Conservation (phyloP, 176 grass and related monocot genomes). For the Bromus sterilis region DNA sequence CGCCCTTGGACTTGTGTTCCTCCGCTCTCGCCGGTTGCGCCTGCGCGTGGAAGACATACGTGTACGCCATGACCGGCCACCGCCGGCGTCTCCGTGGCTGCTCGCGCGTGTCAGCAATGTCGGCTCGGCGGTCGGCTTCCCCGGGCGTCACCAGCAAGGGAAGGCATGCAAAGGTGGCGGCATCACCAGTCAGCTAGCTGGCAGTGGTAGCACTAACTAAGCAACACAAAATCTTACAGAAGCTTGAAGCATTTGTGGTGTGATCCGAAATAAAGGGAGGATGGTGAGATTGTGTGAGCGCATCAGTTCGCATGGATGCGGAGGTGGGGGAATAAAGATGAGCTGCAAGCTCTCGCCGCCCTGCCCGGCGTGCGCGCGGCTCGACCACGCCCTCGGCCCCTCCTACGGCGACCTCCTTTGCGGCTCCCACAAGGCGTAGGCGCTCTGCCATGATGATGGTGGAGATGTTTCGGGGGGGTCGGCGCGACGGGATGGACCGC, state of each 20-base stretch:
- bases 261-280: no score
- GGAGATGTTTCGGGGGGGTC: slow-evolving; percentile 4
- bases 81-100: not conserved
- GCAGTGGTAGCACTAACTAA: not conserved
- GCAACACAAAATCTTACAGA: slow-evolving; percentile 15
- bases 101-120: not conserved
- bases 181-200: no score
- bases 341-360: slow-evolving; percentile 63
- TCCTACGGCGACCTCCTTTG: slow-evolving; percentile 58
- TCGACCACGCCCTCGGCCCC: slow-evolving; percentile 56
- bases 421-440: slow-evolving; percentile 57
- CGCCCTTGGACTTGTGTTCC: slow-evolving; percentile 44
- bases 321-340: no score
- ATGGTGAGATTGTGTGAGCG: no score
- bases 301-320: no score
- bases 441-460: slow-evolving; percentile 33
- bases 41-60: slow-evolving; percentile 36
- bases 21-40: slow-evolving; percentile 25
- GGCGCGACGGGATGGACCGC: slow-evolving; percentile 14
- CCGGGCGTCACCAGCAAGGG: slow-evolving; percentile 38
- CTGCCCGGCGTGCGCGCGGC: slow-evolving; percentile 63
- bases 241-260: slow-evolving; percentile 21
- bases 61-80: slow-evolving; percentile 32
- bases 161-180: slow-evolving; percentile 16
- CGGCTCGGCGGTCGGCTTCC: not conserved